Conservation (phyloP, 2,329 filamentous ascomycete genomes). For the Pseudogymnoascus sp. region DNA sequence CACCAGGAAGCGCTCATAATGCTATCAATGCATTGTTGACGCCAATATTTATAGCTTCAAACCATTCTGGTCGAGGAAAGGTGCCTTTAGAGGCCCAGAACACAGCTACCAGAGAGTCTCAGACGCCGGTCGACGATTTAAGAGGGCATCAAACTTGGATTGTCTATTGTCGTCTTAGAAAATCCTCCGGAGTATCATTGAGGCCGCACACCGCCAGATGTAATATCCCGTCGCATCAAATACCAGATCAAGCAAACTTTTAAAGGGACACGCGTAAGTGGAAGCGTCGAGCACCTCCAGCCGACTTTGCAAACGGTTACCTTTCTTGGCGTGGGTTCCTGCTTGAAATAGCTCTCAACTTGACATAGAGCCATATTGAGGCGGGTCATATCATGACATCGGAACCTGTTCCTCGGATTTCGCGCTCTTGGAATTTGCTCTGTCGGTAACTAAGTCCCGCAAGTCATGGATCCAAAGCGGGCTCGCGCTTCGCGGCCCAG, state of each 20-base stretch:
- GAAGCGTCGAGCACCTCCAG: not conserved
- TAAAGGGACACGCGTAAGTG: not conserved
- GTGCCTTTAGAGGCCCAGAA: not conserved
- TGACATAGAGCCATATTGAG: not conserved
- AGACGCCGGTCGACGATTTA: not conserved
- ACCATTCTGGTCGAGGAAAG: slow-evolving; percentile 3
- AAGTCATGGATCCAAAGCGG: slow-evolving; percentile 5
- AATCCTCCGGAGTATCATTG: slow-evolving; percentile 2
- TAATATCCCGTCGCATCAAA: slow-evolving; percentile 5
- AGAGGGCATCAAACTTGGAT: not conserved
- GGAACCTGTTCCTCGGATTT: slow-evolving; percentile 5
- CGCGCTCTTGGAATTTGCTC: not conserved
- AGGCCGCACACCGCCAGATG: slow-evolving; percentile 8
- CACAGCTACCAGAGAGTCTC: not conserved
- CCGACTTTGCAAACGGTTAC: slow-evolving; percentile 7
- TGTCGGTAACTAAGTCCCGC: not conserved
- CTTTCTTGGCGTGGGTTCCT: slow-evolving; percentile 9
- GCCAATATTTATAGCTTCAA: slow-evolving; percentile 5
- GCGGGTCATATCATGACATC: not conserved
- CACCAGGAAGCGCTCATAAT: slow-evolving; percentile 1
- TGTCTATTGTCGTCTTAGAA: slow-evolving; percentile 2
- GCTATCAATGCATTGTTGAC: slow-evolving; percentile 3
- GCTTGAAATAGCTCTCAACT: not conserved
- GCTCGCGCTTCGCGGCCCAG: not conserved
- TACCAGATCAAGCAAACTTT: slow-evolving; percentile 7